Evolutionary conservation across 257 asterid genomes (phyloP), one percentile per base, ranked within the genome.

Genomic region (Capsicum chinense): DNA sequence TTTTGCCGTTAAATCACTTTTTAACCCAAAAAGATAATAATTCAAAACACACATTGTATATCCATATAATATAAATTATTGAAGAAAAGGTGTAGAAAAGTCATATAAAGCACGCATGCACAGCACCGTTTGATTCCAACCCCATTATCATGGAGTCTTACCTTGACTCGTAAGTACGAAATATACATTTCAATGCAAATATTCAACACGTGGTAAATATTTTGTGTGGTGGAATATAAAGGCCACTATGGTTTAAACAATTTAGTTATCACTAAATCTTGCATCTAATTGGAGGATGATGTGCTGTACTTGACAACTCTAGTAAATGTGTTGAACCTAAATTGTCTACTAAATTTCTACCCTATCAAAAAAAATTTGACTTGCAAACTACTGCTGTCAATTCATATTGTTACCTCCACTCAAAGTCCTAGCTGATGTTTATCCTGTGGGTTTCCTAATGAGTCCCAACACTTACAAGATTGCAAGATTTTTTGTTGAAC

Each of bases 391-490:
- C 47, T 26, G 3, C 74, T 14, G 76, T 37, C 44, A 50, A 26
- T 76, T 50, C 60, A 74, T 21, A 50, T 12, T 50, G 57, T 44
- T 42, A 70, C 16, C 15, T 70, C 56, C 35, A 70, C 79, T 42
- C 16, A 71, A 44, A 47, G 57, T 44, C 26, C 17, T 42, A 9
- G 17, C 44, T 39, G 44, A 71, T 17, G 79, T 44, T 69, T 64
- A 69, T 69, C 56, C 42, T 39, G 33, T 71, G 79, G 79, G 47
- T 71, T 17, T 71, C 79, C 16, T 44, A 47, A 21, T 44, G 58
- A 1, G 58, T 44, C 39, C 79, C 79, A 44, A 39, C 42, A 16
- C 14, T 42, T 71, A 5, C 58, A 17, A 44, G 9, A 44, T 44
- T 11, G 47, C 2, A 71, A 71, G 56, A 44, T 71, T 44, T 63